These are phyloP conservation scores for Diaporthe vexans DNA, from an alignment of 2,329 filamentous ascomycete genomes.

Conservation along the genomic window DNA sequence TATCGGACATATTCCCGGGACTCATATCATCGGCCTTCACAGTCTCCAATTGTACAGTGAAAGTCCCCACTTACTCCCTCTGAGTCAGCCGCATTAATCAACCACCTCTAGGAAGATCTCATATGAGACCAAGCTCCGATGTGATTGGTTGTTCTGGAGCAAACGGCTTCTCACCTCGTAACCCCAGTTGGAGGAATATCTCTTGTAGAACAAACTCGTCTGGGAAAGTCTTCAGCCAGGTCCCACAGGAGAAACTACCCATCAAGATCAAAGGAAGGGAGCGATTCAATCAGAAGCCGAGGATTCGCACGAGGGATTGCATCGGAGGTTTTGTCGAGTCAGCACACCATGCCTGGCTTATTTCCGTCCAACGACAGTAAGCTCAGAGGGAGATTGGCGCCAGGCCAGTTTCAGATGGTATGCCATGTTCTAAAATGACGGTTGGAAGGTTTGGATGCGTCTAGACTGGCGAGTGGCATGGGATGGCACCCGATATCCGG, in stretches of 20 bases:
- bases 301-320: not conserved
- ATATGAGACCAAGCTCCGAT: too few species aligned
- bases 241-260: not conserved
- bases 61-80: too few species aligned
- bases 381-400: not conserved
- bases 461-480: not conserved
- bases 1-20: too few species aligned
- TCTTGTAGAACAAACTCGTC: too few species aligned
- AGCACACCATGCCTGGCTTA: not conserved
- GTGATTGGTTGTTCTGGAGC: too few species aligned
- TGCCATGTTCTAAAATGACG: not conserved
- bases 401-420: not conserved
- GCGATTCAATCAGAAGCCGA: not conserved
- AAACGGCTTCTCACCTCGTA: too few species aligned
- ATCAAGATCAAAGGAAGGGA: not conserved
- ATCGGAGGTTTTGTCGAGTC: constrained; percentile 15
- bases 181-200: too few species aligned
- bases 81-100: too few species aligned
- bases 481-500: not conserved
- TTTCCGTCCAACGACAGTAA: not conserved
- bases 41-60: too few species aligned
- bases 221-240: too few species aligned
- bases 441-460: not conserved
- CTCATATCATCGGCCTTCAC: too few species aligned
- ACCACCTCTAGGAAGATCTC: too few species aligned